Evolutionary conservation across 805 yeast species (phyloP).

Genomic region (Zygosaccharomyces kombuchaensis): DNA sequence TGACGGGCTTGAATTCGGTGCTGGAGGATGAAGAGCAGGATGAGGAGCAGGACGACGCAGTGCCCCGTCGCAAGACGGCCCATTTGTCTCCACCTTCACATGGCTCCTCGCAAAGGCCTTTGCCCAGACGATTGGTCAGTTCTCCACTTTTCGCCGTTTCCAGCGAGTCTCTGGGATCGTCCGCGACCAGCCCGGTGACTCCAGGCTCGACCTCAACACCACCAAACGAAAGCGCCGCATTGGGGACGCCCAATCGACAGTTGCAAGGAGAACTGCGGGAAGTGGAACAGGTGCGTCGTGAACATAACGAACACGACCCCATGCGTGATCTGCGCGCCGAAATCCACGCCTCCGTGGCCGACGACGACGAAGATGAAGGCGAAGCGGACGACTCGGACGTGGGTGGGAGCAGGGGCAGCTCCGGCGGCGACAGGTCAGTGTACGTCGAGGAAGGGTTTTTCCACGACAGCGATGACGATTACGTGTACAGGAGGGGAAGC

Average conservation of each 20-base stretch:
- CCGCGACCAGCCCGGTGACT: not conserved
- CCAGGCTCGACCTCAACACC: slow-evolving; percentile 1
- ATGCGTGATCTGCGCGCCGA: slow-evolving; percentile 11
- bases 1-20: slow-evolving; percentile 20
- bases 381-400: slow-evolving; percentile 14
- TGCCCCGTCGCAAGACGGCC: not conserved
- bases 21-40: slow-evolving; percentile 30
- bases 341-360: slow-evolving; percentile 7
- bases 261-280: slow-evolving; percentile 66
- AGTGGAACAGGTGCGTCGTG: slow-evolving; percentile 38
- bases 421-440: slow-evolving; percentile 17
- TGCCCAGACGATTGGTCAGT: slow-evolving; percentile 3
- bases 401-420: slow-evolving; percentile 8
- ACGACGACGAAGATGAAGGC: slow-evolving; percentile 16
- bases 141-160: not conserved
- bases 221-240: not conserved
- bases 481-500: slow-evolving; percentile 18
- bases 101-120: not conserved
- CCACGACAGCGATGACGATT: slow-evolving; percentile 27
- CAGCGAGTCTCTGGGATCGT: not conserved
- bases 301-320: slow-evolving; percentile 25
- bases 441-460: slow-evolving; percentile 29
- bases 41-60: not conserved
- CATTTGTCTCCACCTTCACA: not conserved
- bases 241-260: slow-evolving; percentile 9